Base-by-base conservation (phyloP, 164 flowering plant genomes). In the Vitis rotundifolia region DNA sequence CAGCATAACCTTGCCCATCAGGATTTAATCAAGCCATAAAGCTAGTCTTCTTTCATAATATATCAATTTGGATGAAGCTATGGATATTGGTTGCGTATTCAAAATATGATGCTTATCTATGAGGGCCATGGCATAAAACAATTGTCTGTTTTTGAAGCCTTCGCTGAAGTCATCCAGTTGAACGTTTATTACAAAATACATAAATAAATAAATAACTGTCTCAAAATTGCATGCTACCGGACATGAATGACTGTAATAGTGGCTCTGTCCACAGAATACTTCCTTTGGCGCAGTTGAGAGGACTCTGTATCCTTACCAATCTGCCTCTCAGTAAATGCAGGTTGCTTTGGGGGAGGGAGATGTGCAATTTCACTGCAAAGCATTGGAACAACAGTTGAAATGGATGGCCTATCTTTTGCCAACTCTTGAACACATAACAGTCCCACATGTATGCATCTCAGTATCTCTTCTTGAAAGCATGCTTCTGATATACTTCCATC, bases 391-490 rank as follows among this genome's bases (percentile, higher is more conserved):
- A 81, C 74, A 8, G 73, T 63, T 3, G 81, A 69, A 14, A 77
- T 48, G 26, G 22, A 61, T 5, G 88, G 88, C 63, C 84, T 73
- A 16, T 80, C 81, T 50, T 60, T 44, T 12, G 79, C 70, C 37
- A 7, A 47, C 68, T 85, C 86, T 71, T 75, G 78, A 29, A 78
- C 78, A 56, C 82, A 76, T 28, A 79, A 58, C n/a, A 76, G 56
- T 6, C 73, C 83, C 3, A 84, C 75, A 10, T 84, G 84, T 65
- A 82, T 68, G 69, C 85, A 82, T 68, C 79, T 78, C 70, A 68
- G 26, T 2, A 82, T 69, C 37, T 78, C 83, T 19, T 0, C 51
- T 16, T 28, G 9, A 3, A 26, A 16, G n/a, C 48, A 13, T 51
- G 69, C 49, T n/a, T 55, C 69, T 2, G 55, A 51, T n/a, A 64